Base-by-base conservation (phyloP, 1,139 yeast genomes). In the Pichia sp. region DNA sequence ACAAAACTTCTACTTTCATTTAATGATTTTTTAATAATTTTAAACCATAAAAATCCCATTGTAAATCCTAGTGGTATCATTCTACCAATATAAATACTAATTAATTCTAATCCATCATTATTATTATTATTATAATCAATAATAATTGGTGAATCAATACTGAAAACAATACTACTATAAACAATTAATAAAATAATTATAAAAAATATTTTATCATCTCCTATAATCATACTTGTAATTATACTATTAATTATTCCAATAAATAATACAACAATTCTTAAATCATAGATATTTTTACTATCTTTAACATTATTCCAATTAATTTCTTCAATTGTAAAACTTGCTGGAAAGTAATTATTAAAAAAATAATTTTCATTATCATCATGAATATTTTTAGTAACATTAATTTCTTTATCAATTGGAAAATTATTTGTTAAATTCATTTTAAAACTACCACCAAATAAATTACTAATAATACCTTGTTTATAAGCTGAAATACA, bases 401-500 rank as follows among this genome's bases (percentile, higher is more conserved):
- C n/a, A n/a, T n/a, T 24, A 37, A 30, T 7, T 9, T 29, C 45
- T 11, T 40, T 26, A 16, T 36, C 36, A 35, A 36, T 35, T 20
- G 38, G 37, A 23, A 43, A 45, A 11, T 28, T 30, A 16, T 37
- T 46, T 66, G 71, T 60, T 61, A 80, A 80, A 6, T 79, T 67
- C 6, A 87, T 54, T 40, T 76, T 67, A 0, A 89, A 90, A 61
- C 95, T 83, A 0, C 97, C 97, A 2, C 98, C 98, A 50, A 67
- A 67, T 37, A 71, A 60, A 24, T 92, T 82, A 1, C 94, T 80
- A 1, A 89, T 66, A 0, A 80, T 58, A 1, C 97, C 97, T 2
- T 90, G 82, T 61, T 90, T 96, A 4, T 85, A 78, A 0, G 95
- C 97, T 1, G 97, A 82, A 0, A 90, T 94, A 63, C 98, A 92